Base-by-base conservation (phyloP, 805 yeast genomes). In the Saccharomycopsis amapae region DNA sequence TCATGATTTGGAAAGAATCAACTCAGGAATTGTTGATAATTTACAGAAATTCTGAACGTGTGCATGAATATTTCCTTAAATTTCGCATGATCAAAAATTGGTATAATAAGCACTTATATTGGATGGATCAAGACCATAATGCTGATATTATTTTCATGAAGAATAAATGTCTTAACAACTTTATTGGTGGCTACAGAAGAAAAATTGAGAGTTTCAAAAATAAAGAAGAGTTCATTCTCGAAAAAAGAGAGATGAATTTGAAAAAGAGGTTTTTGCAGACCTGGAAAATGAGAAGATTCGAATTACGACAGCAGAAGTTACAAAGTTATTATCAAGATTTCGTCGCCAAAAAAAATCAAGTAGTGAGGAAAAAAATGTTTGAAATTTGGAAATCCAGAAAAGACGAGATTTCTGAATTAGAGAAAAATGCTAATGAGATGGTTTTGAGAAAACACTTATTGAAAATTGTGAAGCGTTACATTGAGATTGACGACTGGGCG, bases 131-230 rank as follows among this genome's bases (percentile, higher is more conserved):
- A 35, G 25, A 9, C 10, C 28, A 18, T 10, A n/a, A 31, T 13
- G 48, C 48, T 12, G 48, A 44, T 23, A 7, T 31, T 10, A n/a
- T 44, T 12, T 44, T 38, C 22, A 7, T 44, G 48, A 38, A 32
- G 22, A 38, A 44, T 24, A 30, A 20, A 13, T 13, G 26, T 10
- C 10, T 5, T 3, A 18, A 17, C 20, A 28, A 20, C 12, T 31
- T 44, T 20, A 22, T 28, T 15, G n/a, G 15, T 6, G 32, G 30
- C 3, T 28, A 17, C 10, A 13, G 18, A 13, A 22, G 18, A 7
- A 10, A 12, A 23, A 7, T 38, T 12, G 28, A 44, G 23, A 30
- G 13, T 10, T 15, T 30, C 7, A 7, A 18, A 4, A 6, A 5
- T 13, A 36, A 37, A 7, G 28, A 36, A 30, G 12, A 19, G 13